Base-by-base conservation (phyloP, 2,329 filamentous ascomycete genomes). In the Pseudopithomyces chartarum region DNA sequence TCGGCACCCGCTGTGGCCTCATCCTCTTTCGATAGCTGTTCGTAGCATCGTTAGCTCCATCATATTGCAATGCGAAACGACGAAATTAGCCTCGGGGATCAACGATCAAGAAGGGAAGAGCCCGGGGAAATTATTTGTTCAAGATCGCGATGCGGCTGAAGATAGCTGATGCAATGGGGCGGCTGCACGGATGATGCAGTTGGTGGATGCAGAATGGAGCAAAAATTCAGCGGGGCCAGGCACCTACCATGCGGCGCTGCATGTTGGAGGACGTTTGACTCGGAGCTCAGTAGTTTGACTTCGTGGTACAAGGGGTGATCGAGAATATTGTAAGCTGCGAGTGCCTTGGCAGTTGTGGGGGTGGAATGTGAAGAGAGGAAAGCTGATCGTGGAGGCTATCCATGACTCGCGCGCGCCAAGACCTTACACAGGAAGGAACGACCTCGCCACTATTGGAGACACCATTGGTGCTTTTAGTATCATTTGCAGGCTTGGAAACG, bases 1-100 rank as follows among this genome's bases (percentile, higher is more conserved):
- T 95, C 90, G 59, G 86, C 85, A 51, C 83, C 84, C 19, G 87
- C 82, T 57, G 87, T 75, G 56, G 82, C 89, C 78, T 99, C 95
- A 69, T 98, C 94, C 58, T 97, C 94, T 74, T 92, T 96, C 44
- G 91, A 92, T 65, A 99, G 89, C 95, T 98, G 71, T 32, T 46
- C 17, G 22, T 54, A 20, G 48, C 17, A 26, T 23, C n/a, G 49
- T 66, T 62, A 70, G 63, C 61, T 57, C 10, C 46, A 51, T 22
- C n/a, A 33, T 12, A 19, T 47, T 29, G 22, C 36, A 32, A 36
- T 6, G 39, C 15, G 11, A 53, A 22, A 6, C n/a, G 15, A 10
- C 12, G 32, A 10, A 13, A 36, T 10, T 45, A 44, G 40, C 19
- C 10, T 34, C 48, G 48, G 48, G 29, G 10, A 38, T 38, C 10